Evolutionary conservation across 2,329 filamentous ascomycete genomes (phyloP).

Genomic region (Fusarium verrucosum): DNA sequence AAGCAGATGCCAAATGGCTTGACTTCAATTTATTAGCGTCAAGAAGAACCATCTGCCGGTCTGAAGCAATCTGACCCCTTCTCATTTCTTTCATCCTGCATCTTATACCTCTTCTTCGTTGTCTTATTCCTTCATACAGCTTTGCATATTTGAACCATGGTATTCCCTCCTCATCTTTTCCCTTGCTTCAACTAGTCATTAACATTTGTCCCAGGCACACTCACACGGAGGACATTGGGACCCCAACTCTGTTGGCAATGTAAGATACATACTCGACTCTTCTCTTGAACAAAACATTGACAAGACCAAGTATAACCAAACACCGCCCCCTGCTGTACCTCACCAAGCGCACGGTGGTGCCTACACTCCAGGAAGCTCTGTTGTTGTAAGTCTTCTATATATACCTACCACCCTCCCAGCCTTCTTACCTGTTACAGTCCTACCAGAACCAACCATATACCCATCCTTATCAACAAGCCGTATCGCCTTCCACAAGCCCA

Average conservation of each 20-base stretch:
- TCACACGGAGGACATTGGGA: slow-evolving; percentile 41
- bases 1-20: not conserved
- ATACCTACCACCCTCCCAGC: not conserved
- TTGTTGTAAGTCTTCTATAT: slow-evolving; percentile 25
- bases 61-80: not conserved
- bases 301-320: slow-evolving; percentile 30
- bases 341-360: slow-evolving; percentile 40
- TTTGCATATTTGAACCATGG: slow-evolving; percentile 37
- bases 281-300: not conserved
- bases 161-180: slow-evolving; percentile 1
- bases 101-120: not conserved
- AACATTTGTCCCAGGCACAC: slow-evolving; percentile 27
- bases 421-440: slow-evolving; percentile 28
- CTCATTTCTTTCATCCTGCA: not conserved
- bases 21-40: slow-evolving; percentile 30
- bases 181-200: not conserved
- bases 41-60: slow-evolving; percentile 1
- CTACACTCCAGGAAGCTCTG: slow-evolving; percentile 40
- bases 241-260: slow-evolving; percentile 33
- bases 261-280: not conserved
- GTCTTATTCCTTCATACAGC: not conserved
- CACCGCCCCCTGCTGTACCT: slow-evolving; percentile 15
- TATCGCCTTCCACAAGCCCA: slow-evolving; percentile 36
- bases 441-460: slow-evolving; percentile 36
- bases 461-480: slow-evolving; percentile 32